phyloP scores from a whole-genome alignment of 2,329 filamentous ascomycete genomes.

The Epichloe gansuensis region DNA sequence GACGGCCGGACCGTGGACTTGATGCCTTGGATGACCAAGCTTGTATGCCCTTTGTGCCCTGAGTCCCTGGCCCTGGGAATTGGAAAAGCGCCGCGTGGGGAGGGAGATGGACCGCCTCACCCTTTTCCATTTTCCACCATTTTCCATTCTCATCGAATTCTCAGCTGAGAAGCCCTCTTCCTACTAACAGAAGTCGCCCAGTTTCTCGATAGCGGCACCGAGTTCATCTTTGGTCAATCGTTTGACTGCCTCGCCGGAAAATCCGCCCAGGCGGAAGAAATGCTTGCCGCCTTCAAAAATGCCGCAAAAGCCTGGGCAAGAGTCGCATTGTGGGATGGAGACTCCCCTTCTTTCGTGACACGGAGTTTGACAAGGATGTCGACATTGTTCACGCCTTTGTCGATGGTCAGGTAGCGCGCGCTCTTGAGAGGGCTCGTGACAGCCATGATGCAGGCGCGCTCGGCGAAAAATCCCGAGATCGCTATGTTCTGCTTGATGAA shows the following conservation, averaged over 20 bases:
- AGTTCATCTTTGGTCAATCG: conserved; percentile 3
- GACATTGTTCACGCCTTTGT: conserved; percentile 1
- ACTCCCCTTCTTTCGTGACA: background rate
- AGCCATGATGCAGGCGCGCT: background rate
- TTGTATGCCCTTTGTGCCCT: background rate
- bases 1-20: background rate
- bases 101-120: too few species aligned
- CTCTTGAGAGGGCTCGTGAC: background rate
- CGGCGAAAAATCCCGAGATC: background rate
- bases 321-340: background rate
- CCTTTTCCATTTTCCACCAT: background rate
- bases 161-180: background rate
- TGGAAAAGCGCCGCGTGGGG: too few species aligned
- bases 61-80: too few species aligned
- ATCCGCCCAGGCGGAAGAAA: background rate
- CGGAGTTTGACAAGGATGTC: background rate
- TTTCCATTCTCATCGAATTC: background rate
- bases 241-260: background rate
- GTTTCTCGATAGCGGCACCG: conserved; percentile 3
- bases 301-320: background rate
- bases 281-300: background rate
- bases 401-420: conserved; percentile 1
- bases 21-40: conserved; percentile 1
- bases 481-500: conserved; percentile 1
- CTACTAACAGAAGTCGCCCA: background rate